phyloP scores from a whole-genome alignment of 352 stramenopile genomes.

The Phytophthora uliginosa region DNA sequence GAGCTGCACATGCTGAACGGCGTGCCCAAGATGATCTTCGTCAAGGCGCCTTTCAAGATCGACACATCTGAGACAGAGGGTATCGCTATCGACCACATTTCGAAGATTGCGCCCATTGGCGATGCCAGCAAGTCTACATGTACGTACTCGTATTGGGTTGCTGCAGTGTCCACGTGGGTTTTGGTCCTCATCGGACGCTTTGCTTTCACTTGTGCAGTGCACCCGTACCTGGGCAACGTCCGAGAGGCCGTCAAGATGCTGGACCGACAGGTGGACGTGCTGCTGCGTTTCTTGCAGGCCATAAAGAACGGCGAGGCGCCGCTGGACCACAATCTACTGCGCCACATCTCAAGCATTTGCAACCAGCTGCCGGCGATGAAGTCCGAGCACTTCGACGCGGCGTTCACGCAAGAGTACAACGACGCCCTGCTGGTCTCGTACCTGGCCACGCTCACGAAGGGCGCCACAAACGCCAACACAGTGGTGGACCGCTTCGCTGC shows the following conservation, averaged over 20 bases:
- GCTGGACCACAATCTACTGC: slow-evolving; percentile 83
- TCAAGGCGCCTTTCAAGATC: slow-evolving; percentile 90
- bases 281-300: slow-evolving; percentile 78
- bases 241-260: slow-evolving; percentile 91
- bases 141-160: slow-evolving; percentile 37
- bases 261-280: slow-evolving; percentile 80
- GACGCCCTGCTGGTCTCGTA: slow-evolving; percentile 87
- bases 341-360: slow-evolving; percentile 89
- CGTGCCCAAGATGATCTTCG: slow-evolving; percentile 91
- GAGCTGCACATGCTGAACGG: slow-evolving; percentile 89
- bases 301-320: slow-evolving; percentile 80
- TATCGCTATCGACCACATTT: slow-evolving; percentile 92
- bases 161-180: not conserved
- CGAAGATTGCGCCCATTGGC: slow-evolving; percentile 83
- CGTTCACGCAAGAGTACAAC: slow-evolving; percentile 88
- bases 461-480: slow-evolving; percentile 78
- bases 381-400: slow-evolving; percentile 75
- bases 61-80: slow-evolving; percentile 90
- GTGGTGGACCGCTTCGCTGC: slow-evolving; percentile 83
- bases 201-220: slow-evolving; percentile 51
- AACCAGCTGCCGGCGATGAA: slow-evolving; percentile 87
- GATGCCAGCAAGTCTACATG: slow-evolving; percentile 78
- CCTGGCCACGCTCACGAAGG: slow-evolving; percentile 88
- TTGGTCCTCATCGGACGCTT: slow-evolving; percentile 15
- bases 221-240: slow-evolving; percentile 83